phyloP scores from a whole-genome alignment of 768 basidiomycete genomes.

The Coprinellus micaceus region DNA sequence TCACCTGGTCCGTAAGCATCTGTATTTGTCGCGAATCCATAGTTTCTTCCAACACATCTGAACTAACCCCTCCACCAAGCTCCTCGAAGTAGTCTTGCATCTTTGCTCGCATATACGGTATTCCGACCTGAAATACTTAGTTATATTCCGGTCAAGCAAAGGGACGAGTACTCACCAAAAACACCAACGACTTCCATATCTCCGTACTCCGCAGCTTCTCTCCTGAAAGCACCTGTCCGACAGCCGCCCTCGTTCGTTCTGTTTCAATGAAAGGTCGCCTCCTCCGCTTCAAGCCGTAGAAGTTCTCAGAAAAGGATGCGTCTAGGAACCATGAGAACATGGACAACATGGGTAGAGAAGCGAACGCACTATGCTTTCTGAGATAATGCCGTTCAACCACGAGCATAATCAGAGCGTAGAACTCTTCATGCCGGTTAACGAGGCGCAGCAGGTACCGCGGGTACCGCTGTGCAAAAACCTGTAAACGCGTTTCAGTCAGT shows the following conservation, averaged over 20 bases:
- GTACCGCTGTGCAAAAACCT: slow-evolving; percentile 94
- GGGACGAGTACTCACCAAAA: slow-evolving; percentile 57
- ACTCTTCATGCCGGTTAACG: slow-evolving; percentile 94
- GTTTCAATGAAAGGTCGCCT: slow-evolving; percentile 67
- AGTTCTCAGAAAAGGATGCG: slow-evolving; percentile 93
- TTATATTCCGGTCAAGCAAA: background rate
- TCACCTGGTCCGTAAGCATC: slow-evolving; percentile 52
- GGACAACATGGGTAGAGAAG: slow-evolving; percentile 6
- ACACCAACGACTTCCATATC: slow-evolving; percentile 70
- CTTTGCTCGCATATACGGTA: slow-evolving; percentile 89
- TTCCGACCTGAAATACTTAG: slow-evolving; percentile 55
- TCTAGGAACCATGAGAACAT: slow-evolving; percentile 39
- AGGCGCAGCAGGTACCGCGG: slow-evolving; percentile 89
- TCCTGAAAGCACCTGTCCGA: slow-evolving; percentile 58
- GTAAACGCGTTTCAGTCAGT: background rate
- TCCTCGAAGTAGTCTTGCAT: slow-evolving; percentile 88
- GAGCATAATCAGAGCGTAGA: slow-evolving; percentile 86
- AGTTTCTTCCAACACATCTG: slow-evolving; percentile 60
- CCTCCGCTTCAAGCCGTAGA: slow-evolving; percentile 87
- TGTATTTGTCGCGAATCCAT: slow-evolving; percentile 41
- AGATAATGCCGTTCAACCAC: slow-evolving; percentile 91
- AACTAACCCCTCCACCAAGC: slow-evolving; percentile 74
- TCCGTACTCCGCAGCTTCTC: slow-evolving; percentile 67
- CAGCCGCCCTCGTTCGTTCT: slow-evolving; percentile 62
- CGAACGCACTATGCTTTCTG: slow-evolving; percentile 67